phyloP scores from a whole-genome alignment of 345 rosid genomes.

The Boechera divaricarpa region DNA sequence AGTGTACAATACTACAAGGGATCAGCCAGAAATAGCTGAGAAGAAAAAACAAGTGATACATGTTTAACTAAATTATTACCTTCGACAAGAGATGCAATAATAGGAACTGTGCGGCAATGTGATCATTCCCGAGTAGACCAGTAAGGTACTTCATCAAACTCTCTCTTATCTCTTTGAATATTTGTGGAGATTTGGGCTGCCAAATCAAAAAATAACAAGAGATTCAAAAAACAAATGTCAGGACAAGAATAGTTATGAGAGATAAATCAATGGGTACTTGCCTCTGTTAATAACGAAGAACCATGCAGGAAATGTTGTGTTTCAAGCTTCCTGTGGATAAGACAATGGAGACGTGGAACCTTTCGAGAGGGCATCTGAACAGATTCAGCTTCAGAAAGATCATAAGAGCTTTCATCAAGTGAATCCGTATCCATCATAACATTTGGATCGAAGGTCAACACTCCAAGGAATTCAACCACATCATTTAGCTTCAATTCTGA shows the following conservation, averaged over 20 bases:
- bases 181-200: slow-evolving; percentile 64
- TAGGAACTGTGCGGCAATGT: slow-evolving; percentile 69
- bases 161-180: slow-evolving; percentile 67
- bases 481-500: slow-evolving; percentile 86
- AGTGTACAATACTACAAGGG: background rate
- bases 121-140: slow-evolving; percentile 77
- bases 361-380: slow-evolving; percentile 65
- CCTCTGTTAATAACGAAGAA: slow-evolving; percentile 63
- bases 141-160: slow-evolving; percentile 73
- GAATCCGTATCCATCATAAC: slow-evolving; percentile 47
- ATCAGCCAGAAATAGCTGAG: slow-evolving; percentile 10
- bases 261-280: slow-evolving; percentile 26
- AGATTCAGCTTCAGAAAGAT: slow-evolving; percentile 55
- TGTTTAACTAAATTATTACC: slow-evolving; percentile 48
- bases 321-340: slow-evolving; percentile 79
- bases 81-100: slow-evolving; percentile 83
- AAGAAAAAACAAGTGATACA: slow-evolving; percentile 2
- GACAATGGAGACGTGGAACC: slow-evolving; percentile 93
- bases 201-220: slow-evolving; percentile 29
- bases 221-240: background rate
- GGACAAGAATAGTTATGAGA: background rate
- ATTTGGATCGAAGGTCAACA: slow-evolving; percentile 67
- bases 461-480: slow-evolving; percentile 85
- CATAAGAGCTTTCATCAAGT: slow-evolving; percentile 53
- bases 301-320: slow-evolving; percentile 58